Conservation (phyloP, 192 early-diverging fungal species). For the Umbelopsis vinacea region DNA sequence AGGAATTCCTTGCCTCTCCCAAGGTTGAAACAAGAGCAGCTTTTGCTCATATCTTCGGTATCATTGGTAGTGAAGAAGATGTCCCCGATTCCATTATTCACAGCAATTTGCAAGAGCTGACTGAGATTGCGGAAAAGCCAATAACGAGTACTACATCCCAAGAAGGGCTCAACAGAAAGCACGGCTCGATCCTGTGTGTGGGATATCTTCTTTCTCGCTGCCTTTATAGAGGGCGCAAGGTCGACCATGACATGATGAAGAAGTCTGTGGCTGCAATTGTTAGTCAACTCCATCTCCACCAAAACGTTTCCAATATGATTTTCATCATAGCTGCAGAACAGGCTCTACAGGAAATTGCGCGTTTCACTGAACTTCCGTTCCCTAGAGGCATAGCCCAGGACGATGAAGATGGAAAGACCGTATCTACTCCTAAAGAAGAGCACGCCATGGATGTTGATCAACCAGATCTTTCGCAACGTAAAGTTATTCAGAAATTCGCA, state of each 20-base stretch:
- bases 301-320: slow-evolving; percentile 47
- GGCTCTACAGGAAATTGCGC: slow-evolving; percentile 74
- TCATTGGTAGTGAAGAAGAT: slow-evolving; percentile 62
- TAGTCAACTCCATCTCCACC: slow-evolving; percentile 48
- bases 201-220: slow-evolving; percentile 72
- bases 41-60: slow-evolving; percentile 74
- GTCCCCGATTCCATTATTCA: slow-evolving; percentile 28
- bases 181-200: slow-evolving; percentile 70
- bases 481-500: slow-evolving; percentile 37
- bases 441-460: slow-evolving; percentile 29
- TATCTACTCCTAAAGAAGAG: neutral
- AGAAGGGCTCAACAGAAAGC: slow-evolving; percentile 54
- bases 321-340: slow-evolving; percentile 64
- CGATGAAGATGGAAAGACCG: neutral
- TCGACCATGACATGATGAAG: slow-evolving; percentile 44
- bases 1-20: slow-evolving; percentile 58
- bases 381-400: neutral
- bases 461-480: neutral
- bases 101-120: slow-evolving; percentile 25
- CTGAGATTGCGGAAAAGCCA: slow-evolving; percentile 26
- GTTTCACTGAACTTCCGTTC: slow-evolving; percentile 58
- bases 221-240: slow-evolving; percentile 56
- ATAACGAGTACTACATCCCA: slow-evolving; percentile 24
- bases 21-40: slow-evolving; percentile 67
- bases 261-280: slow-evolving; percentile 46